phyloP scores from a whole-genome alignment of 1,139 yeast genomes.

The Taphrina flavorubra region DNA sequence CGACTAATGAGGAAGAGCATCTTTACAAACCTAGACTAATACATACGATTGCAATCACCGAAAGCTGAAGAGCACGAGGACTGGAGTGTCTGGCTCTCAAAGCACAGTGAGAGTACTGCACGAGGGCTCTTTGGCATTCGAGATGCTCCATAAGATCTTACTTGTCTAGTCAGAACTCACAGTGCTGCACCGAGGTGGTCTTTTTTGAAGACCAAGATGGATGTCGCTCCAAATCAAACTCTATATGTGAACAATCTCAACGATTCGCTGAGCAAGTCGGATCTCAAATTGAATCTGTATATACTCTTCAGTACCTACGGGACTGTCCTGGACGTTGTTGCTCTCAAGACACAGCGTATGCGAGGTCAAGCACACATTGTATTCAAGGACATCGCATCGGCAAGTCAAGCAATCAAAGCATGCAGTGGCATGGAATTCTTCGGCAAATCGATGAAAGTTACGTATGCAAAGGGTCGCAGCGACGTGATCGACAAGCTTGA shows the following conservation, averaged over 20 bases:
- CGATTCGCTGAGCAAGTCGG: constrained; percentile 23
- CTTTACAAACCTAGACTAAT: no score
- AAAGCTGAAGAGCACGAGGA: no score
- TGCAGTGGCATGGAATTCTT: constrained; percentile 61
- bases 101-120: no score
- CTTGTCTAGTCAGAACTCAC: no score
- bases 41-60: no score
- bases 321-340: constrained; percentile 60
- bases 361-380: constrained; percentile 82
- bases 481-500: constrained; percentile 50
- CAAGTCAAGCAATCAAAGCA: constrained; percentile 60
- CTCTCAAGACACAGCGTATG: constrained; percentile 65
- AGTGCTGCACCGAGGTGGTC: no score
- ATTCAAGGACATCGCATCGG: constrained; percentile 59
- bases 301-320: constrained; percentile 60
- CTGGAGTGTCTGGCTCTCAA: no score
- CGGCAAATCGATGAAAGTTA: constrained; percentile 61
- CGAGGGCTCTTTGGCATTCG: no score
- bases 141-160: no score
- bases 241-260: constrained; percentile 35
- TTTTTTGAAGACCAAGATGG: neutral
- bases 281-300: constrained; percentile 57
- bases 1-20: no score
- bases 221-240: constrained; percentile 33
- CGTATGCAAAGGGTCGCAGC: constrained; percentile 56